Percentiles rank a stretch among this genome's conserved stretches.
phyloP scores from a whole-genome alignment of 2,329 filamentous ascomycete genomes.

The Dothideomycetidae sp. region DNA sequence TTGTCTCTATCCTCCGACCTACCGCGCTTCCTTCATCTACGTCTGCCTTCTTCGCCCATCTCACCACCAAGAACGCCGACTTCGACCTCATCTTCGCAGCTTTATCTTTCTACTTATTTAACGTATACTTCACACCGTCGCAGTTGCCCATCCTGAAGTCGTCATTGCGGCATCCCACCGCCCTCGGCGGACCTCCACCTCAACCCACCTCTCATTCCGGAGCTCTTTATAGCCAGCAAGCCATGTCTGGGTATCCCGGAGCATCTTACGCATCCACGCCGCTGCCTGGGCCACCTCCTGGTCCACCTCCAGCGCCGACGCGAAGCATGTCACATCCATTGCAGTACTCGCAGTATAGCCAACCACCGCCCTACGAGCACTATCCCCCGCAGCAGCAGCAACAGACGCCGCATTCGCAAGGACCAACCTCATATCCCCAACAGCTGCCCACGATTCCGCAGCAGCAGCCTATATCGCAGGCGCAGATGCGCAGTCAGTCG shows the following conservation, averaged over 20 bases:
- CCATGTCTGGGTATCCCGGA: constrained; percentile 9
- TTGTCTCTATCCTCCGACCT: too few relatives aligned
- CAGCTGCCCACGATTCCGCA: constrained; percentile 2
- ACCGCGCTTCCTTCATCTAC: too few relatives aligned
- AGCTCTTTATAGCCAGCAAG: constrained; percentile 4
- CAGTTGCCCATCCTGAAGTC: constrained; percentile 8
- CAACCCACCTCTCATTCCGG: constrained; percentile 6
- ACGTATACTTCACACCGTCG: too few relatives aligned
- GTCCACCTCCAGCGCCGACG: constrained; percentile 4
- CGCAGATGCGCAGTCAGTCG: constrained; percentile 7
- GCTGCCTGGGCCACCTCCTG: constrained; percentile 6
- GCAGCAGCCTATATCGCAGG: constrained; percentile 3
- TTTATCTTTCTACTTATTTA: background rate
- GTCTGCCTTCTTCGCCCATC: too few relatives aligned
- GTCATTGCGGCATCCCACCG: constrained; percentile 9
- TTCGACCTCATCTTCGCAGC: background rate
- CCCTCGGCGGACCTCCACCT: constrained; percentile 1
- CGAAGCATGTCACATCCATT: constrained; percentile 2
- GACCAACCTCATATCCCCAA: constrained; percentile 1
- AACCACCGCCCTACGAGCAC: constrained; percentile 4
- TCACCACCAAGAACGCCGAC: background rate
- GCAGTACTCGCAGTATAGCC: constrained; percentile 3
- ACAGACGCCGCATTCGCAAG: constrained; percentile 1
- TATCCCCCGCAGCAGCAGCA: background rate
- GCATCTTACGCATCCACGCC: background rate